Evolutionary conservation across 2,329 filamentous ascomycete species (phyloP).

Genomic region (Colletotrichum higginsianum): DNA sequence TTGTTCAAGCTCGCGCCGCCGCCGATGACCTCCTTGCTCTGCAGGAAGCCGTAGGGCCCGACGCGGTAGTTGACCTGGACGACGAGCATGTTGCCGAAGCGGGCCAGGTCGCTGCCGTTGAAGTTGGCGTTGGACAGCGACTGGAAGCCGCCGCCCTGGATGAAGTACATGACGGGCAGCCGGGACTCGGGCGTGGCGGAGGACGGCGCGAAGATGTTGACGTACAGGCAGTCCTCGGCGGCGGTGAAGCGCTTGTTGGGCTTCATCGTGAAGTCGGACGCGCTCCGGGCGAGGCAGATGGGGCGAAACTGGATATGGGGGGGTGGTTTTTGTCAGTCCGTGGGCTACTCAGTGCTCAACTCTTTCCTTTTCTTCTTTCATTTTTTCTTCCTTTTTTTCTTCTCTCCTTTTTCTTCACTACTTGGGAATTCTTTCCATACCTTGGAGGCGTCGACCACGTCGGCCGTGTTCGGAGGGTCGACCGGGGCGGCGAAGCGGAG

Average conservation of each 20-base stretch:
- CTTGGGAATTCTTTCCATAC: background rate
- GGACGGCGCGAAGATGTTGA: slow-evolving; percentile 75
- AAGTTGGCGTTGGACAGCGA: slow-evolving; percentile 56
- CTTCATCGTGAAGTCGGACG: slow-evolving; percentile 45
- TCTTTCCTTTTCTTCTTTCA: no score
- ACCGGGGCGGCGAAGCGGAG: slow-evolving; percentile 78
- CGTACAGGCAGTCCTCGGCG: slow-evolving; percentile 78
- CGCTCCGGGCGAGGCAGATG: slow-evolving; percentile 38
- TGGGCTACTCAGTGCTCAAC: no score
- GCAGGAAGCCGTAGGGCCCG: slow-evolving; percentile 80
- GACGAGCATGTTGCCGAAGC: slow-evolving; percentile 68
- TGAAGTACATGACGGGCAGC: slow-evolving; percentile 74
- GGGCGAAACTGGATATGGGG: slow-evolving; percentile 19
- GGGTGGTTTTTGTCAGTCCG: no score
- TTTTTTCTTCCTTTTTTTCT: no score
- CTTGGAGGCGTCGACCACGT: slow-evolving; percentile 18
- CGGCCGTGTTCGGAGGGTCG: slow-evolving; percentile 55
- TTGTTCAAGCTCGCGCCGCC: slow-evolving; percentile 72
- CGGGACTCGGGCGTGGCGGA: slow-evolving; percentile 63
- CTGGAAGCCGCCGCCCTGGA: slow-evolving; percentile 75
- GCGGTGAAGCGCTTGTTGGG: slow-evolving; percentile 43
- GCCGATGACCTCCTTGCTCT: slow-evolving; percentile 61
- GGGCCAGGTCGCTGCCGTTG: slow-evolving; percentile 48
- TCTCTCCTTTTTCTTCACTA: no score
- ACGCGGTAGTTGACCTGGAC: slow-evolving; percentile 85